Conservation (phyloP, 1,284 basidiomycete species). For the Ganoderma boninense region DNA sequence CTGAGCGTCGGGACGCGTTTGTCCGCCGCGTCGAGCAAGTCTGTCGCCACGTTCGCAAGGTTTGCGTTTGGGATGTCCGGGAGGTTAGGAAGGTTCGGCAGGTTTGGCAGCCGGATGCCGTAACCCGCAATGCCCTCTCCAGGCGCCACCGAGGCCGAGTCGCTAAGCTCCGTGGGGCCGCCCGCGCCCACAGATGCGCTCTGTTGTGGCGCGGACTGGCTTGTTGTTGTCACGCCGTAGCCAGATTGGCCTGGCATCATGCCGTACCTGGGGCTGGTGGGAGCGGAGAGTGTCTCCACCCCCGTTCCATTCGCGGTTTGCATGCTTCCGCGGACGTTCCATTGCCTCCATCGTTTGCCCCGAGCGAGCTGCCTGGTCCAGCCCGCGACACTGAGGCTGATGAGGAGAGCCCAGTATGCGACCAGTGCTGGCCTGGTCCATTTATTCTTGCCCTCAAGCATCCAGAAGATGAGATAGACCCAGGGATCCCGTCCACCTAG, state of each 20-base stretch:
- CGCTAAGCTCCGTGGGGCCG: slow-evolving; percentile 30
- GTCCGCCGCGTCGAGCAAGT: slow-evolving; percentile 87
- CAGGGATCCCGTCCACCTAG: slow-evolving; percentile 89
- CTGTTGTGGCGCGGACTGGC: slow-evolving; percentile 10
- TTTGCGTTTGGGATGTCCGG: slow-evolving; percentile 51
- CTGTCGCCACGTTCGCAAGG: slow-evolving; percentile 75
- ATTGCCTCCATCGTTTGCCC: slow-evolving; percentile 70
- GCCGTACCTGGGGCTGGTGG: slow-evolving; percentile 28
- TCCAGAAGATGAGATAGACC: slow-evolving; percentile 83
- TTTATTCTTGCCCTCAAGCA: slow-evolving; percentile 76
- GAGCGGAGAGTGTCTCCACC: slow-evolving; percentile 23
- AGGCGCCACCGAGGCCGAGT: slow-evolving; percentile 36
- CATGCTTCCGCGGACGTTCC: slow-evolving; percentile 42
- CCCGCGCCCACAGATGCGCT: neutral
- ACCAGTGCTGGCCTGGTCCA: slow-evolving; percentile 90
- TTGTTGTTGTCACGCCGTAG: slow-evolving; percentile 19
- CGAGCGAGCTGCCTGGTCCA: slow-evolving; percentile 92
- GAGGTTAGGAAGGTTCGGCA: slow-evolving; percentile 53
- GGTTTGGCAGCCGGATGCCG: slow-evolving; percentile 56
- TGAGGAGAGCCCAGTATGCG: slow-evolving; percentile 86
- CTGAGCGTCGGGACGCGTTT: slow-evolving; percentile 90
- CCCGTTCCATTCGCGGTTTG: slow-evolving; percentile 26
- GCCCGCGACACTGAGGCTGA: slow-evolving; percentile 86
- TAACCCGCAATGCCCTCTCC: slow-evolving; percentile 40
- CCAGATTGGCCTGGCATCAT: slow-evolving; percentile 18